phyloP scores from a whole-genome alignment of 305 asterid species.

The Fraxinus albicans region DNA sequence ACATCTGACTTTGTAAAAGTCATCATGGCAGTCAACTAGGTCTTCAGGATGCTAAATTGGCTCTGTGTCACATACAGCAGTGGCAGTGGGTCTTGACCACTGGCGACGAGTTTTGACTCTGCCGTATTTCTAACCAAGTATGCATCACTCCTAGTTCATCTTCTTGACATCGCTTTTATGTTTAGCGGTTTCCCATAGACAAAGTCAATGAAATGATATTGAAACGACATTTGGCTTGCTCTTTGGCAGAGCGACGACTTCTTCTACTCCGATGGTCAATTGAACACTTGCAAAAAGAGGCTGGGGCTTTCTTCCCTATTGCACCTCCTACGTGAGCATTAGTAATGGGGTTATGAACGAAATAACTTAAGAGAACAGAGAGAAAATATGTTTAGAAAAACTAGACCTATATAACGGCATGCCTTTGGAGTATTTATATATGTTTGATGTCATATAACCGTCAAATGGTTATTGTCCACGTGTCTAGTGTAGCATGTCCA shows the following conservation, averaged over 20 bases:
- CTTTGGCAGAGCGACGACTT: too few relatives aligned
- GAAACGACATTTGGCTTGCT: too few relatives aligned
- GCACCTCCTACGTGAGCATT: background rate
- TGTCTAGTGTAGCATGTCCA: background rate
- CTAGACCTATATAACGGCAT: background rate
- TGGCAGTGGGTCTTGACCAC: background rate
- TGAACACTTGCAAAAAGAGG: background rate
- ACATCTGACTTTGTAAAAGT: background rate
- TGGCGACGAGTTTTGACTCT: too few relatives aligned
- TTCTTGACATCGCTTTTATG: too few relatives aligned
- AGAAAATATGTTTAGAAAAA: background rate
- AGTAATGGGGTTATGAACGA: background rate
- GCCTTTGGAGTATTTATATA: background rate
- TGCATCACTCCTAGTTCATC: too few relatives aligned
- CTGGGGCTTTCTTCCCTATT: too few relatives aligned
- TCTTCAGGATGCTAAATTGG: too few relatives aligned
- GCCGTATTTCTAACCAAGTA: too few relatives aligned
- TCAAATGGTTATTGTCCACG: background rate
- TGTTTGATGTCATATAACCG: background rate
- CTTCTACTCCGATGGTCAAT: background rate
- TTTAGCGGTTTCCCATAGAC: too few relatives aligned
- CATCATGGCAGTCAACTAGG: background rate
- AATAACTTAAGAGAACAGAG: background rate
- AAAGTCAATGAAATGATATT: too few relatives aligned
- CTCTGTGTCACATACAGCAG: too few relatives aligned